Conservation (phyloP, 306 rosid species). For the Psophocarpus tetragonolobus region DNA sequence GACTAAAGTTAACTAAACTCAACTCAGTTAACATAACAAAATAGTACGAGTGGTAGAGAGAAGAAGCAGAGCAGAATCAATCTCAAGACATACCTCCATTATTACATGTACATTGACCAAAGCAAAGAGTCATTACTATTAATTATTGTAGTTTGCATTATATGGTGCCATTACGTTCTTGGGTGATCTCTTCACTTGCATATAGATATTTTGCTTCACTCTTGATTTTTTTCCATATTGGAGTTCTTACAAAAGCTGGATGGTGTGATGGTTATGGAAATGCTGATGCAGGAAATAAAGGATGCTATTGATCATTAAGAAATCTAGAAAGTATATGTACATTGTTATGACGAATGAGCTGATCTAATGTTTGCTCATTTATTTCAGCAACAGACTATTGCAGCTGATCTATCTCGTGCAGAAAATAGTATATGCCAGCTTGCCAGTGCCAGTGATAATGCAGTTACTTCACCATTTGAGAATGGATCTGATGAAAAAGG, state of each 20-base stretch:
- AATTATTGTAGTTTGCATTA: neutral
- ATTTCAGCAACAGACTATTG: slow-evolving; percentile 58
- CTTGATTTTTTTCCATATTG: neutral
- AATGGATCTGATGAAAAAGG: slow-evolving; percentile 49
- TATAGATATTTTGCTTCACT: neutral
- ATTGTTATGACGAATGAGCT: slow-evolving; percentile 24
- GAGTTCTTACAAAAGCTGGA: slow-evolving; percentile 20
- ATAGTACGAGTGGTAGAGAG: too few relatives aligned
- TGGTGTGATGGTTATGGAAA: slow-evolving; percentile 35
- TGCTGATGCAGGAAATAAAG: slow-evolving; percentile 15
- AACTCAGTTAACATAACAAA: too few relatives aligned
- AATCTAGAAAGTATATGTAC: slow-evolving; percentile 3
- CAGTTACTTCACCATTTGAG: slow-evolving; percentile 52
- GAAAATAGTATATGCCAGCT: slow-evolving; percentile 51
- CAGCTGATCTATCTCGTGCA: slow-evolving; percentile 55
- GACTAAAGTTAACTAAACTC: too few relatives aligned
- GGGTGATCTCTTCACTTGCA: neutral
- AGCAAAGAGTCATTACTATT: slow-evolving; percentile 1
- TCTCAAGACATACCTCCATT: too few relatives aligned
- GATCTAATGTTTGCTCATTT: neutral
- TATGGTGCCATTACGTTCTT: neutral
- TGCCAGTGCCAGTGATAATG: slow-evolving; percentile 56
- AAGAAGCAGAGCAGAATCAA: too few relatives aligned
- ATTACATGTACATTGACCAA: neutral
- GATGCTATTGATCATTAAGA: neutral